Conservation (phyloP, 495 filamentous ascomycete genomes). For the Sporormia fimetaria region DNA sequence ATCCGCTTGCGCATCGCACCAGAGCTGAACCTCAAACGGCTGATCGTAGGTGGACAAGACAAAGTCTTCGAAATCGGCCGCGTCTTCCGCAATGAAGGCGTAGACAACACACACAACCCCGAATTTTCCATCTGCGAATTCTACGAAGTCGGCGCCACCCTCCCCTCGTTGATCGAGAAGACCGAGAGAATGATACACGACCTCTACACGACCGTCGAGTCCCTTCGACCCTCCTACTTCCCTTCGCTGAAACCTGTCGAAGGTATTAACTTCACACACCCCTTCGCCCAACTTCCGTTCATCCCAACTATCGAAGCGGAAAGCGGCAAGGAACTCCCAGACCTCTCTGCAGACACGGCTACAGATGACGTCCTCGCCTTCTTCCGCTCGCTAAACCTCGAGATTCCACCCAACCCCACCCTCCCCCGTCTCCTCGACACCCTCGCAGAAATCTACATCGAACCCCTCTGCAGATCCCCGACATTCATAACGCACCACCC, state of each 20-base stretch:
- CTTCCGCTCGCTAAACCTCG: conserved; percentile 44
- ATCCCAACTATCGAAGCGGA: conserved; percentile 61
- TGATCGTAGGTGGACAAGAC: conserved; percentile 84
- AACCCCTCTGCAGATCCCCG: conserved; percentile 56
- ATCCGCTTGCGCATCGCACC: conserved; percentile 78
- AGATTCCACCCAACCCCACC: conserved; percentile 43
- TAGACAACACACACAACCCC: conserved; percentile 89
- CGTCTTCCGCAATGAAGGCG: conserved; percentile 85
- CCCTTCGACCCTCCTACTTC: conserved; percentile 39
- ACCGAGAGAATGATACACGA: conserved; percentile 28
- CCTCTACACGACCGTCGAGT: conserved; percentile 35
- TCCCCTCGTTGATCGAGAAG: conserved; percentile 57
- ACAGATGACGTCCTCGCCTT: conserved; percentile 43
- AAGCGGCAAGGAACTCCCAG: conserved; percentile 54
- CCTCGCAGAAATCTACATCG: conserved; percentile 65
- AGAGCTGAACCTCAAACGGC: conserved; percentile 87
- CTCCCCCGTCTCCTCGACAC: conserved; percentile 77
- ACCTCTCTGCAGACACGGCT: conserved; percentile 48
- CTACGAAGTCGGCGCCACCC: conserved; percentile 73
- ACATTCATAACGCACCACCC: conserved; percentile 89
- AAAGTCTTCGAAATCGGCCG: conserved; percentile 86
- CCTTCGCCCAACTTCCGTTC: conserved; percentile 65
- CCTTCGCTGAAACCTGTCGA: conserved; percentile 38
- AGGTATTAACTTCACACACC: conserved; percentile 46
- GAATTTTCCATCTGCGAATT: conserved; percentile 98